Evolutionary conservation across 2,329 filamentous ascomycete genomes (phyloP).

Genomic region (Eutypa lata): DNA sequence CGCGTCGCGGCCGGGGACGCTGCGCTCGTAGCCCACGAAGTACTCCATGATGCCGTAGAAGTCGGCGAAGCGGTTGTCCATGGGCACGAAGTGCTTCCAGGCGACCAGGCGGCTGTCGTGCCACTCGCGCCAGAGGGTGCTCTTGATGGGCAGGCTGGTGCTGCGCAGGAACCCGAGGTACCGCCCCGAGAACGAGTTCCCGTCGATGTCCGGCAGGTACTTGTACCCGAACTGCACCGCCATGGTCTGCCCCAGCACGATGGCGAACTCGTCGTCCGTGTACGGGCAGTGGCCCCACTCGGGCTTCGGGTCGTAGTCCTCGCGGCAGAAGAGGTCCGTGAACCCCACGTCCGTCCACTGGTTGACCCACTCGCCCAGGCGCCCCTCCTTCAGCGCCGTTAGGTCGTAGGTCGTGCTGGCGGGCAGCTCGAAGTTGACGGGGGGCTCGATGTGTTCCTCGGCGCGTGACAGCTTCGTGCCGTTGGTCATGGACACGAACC

Average conservation of each 20-base stretch:
- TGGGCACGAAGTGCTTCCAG: constrained; percentile 79
- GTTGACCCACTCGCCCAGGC: constrained; percentile 48
- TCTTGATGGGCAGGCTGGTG: constrained; percentile 71
- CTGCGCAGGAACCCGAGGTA: constrained; percentile 68
- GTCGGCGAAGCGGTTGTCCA: constrained; percentile 72
- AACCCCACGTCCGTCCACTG: constrained; percentile 50
- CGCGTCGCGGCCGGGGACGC: constrained; percentile 46
- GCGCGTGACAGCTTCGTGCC: constrained; percentile 52
- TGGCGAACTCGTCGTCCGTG: constrained; percentile 43
- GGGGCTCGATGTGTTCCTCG: constrained; percentile 38
- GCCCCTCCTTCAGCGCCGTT: constrained; percentile 39
- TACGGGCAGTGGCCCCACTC: constrained; percentile 43
- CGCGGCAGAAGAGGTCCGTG: constrained; percentile 51
- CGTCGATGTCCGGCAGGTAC: constrained; percentile 74
- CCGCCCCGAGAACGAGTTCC: constrained; percentile 67
- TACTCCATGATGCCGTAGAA: constrained; percentile 72
- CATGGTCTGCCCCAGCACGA: constrained; percentile 39
- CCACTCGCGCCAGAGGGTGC: constrained; percentile 77
- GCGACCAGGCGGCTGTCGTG: constrained; percentile 70
- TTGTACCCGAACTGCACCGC: constrained; percentile 59
- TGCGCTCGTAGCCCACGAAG: constrained; percentile 59
- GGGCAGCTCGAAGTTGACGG: constrained; percentile 55
- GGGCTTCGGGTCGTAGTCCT: constrained; percentile 27
- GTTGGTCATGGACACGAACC: constrained; percentile 73
- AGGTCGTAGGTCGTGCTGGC: constrained; percentile 45